Conservation (phyloP, 1,284 basidiomycete species). For the Fomes fomentarius region DNA sequence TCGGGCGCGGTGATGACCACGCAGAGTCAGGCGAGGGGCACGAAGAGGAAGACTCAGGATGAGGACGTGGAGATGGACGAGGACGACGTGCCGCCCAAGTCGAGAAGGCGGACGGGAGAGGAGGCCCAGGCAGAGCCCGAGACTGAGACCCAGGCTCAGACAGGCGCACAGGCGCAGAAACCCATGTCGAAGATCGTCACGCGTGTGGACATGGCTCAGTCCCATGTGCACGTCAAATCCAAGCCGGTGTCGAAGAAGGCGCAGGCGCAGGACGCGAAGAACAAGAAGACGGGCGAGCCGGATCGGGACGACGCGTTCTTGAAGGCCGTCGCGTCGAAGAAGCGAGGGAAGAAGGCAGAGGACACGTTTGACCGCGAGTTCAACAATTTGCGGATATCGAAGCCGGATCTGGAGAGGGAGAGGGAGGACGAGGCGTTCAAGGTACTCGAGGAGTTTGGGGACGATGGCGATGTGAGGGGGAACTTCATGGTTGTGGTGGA, state of each 20-base stretch:
- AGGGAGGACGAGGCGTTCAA: slow-evolving; percentile 59
- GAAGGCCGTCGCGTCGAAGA: slow-evolving; percentile 73
- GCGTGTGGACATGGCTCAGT: slow-evolving; percentile 39
- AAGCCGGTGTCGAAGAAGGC: slow-evolving; percentile 10
- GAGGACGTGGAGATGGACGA: slow-evolving; percentile 32
- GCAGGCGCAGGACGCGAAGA: slow-evolving; percentile 41
- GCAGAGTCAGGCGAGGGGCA: slow-evolving; percentile 37
- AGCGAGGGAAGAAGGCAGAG: slow-evolving; percentile 68
- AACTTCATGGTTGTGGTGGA: slow-evolving; percentile 89
- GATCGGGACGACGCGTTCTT: slow-evolving; percentile 73
- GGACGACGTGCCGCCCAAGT: slow-evolving; percentile 26
- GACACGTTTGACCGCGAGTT: slow-evolving; percentile 86
- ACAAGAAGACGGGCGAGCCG: too few relatives aligned
- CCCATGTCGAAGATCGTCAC: slow-evolving; percentile 20
- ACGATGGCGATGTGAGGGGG: slow-evolving; percentile 66
- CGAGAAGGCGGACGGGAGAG: slow-evolving; percentile 46
- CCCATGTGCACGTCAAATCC: slow-evolving; percentile 29
- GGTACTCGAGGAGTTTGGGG: slow-evolving; percentile 74
- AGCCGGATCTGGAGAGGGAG: slow-evolving; percentile 52
- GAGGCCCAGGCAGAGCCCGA: slow-evolving; percentile 31
- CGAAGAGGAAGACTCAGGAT: slow-evolving; percentile 27
- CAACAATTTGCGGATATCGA: slow-evolving; percentile 78
- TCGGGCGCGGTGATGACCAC: slow-evolving; percentile 5
- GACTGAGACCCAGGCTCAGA: slow-evolving; percentile 19
- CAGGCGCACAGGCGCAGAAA: slow-evolving; percentile 9